Evolutionary conservation across 345 rosid genomes (phyloP).

Genomic region (Aethionema arabicum): DNA sequence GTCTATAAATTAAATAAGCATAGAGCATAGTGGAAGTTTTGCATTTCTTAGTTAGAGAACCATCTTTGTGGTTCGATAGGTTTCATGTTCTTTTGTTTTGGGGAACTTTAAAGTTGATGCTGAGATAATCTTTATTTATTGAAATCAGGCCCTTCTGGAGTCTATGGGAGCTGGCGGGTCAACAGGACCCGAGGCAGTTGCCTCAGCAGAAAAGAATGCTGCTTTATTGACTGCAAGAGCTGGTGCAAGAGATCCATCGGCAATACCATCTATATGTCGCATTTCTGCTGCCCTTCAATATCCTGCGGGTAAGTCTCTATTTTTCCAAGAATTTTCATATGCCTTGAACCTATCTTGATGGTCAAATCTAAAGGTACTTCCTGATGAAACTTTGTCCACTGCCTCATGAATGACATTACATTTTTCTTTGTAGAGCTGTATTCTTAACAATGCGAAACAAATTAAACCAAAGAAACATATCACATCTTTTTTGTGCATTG

Average conservation of each 20-base stretch:
- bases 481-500: background rate
- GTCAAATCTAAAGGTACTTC: background rate
- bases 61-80: background rate
- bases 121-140: background rate
- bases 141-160: slow-evolving; percentile 77
- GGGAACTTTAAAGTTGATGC: slow-evolving; percentile 6
- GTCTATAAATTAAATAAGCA: background rate
- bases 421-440: background rate
- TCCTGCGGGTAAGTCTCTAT: slow-evolving; percentile 66
- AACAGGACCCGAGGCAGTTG: slow-evolving; percentile 85
- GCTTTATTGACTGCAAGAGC: slow-evolving; percentile 94
- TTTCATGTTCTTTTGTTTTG: background rate
- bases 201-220: slow-evolving; percentile 91
- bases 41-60: background rate
- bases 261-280: slow-evolving; percentile 95
- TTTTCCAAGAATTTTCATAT: background rate
- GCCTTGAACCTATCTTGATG: background rate
- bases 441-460: slow-evolving; percentile 2
- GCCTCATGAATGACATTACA: background rate
- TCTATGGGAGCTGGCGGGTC: slow-evolving; percentile 84
- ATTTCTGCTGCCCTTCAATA: slow-evolving; percentile 94
- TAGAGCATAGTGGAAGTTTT: slow-evolving; percentile 9
- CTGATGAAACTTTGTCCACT: background rate
- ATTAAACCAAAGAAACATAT: background rate
- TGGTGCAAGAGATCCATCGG: slow-evolving; percentile 98